Base-by-base conservation (phyloP, 805 yeast genomes). In the Candida piceae region DNA sequence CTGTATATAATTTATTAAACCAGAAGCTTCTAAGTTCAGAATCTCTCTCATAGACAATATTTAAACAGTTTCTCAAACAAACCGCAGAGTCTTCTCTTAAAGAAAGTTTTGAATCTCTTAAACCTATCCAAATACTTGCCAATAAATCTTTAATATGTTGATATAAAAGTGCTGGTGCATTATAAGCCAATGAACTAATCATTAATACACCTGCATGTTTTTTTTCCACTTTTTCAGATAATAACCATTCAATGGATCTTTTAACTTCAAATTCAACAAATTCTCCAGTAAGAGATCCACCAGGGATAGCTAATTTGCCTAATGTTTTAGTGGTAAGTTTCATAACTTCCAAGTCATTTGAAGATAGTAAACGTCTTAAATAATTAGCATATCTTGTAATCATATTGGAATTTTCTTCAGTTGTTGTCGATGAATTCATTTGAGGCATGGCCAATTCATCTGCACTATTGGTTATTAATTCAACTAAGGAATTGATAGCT, bases 251-350 rank as follows among this genome's bases (percentile, higher is more conserved):
- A 34, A 90, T 70, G 27, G 96, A 86, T 33, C 84, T 72, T 53
- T 83, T 85, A 7, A 93, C 93, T 58, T 90, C 96, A 50, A 78
- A 84, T 44, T 90, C 97, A 19, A 93, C 96, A 57, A 90, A 83
- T 34, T 88, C 96, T 1, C 94, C 88, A 0, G 96, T 86, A 36
- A 88, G 62, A 1, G 94, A 78, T 1, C 95, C 93, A 19, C 95
- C 95, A 0, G 95, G 90, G 5, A 80, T 76, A 0, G 97, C 95
- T 46, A 90, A 67, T 52, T 82, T 83, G 10, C 97, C 98, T 45
- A 93, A 67, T 0, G 96, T 86, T 36, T 72, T 72, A 0, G 96
- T 88, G 3, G 97, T 96, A 23, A 80, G 73, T 42, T 78, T 76
- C 89, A 90, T 86, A 23, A 88, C 90, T 26, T 77, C 85, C 13